Evolutionary conservation across 1,284 basidiomycete genomes (phyloP), one percentile per base, ranked within the genome.

Genomic region (Phellinidium pouzarii): DNA sequence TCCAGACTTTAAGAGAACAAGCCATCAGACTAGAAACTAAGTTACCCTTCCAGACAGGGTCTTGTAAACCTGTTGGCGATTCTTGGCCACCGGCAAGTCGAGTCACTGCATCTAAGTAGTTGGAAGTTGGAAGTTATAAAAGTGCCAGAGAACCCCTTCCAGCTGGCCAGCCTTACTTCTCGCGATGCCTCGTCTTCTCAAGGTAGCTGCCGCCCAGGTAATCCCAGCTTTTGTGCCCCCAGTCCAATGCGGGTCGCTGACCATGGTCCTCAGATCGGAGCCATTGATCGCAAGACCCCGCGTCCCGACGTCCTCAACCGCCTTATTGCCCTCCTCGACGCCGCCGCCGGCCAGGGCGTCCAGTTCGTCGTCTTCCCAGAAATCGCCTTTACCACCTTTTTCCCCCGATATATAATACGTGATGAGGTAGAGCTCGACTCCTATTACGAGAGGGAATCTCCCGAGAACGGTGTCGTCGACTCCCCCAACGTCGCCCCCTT

Each of bases 381-480:
- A 41, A 52, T 40, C 12, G 50, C 56, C 17, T 57, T 57, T 49
- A 57, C 56, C 20, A 57, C 56, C 29, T 57, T 57, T 38, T 57
- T 57, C 48, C 56, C 56, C 22, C 56, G 56, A 3, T 57, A 57
- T 40, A 53, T 57, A 31, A 54, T 57, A 38, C 43, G 34, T 23
- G 53, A 54, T 38, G 36, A 47, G 22, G 31, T 27, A 8, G 56
- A 57, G 29, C 56, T 57, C 22, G 53, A 57, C 25, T 54, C 56
- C 2, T 57, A 25, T 38, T 55, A 44, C 23, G 56, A 57, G 36
- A 23, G 34, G 3, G 56, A 54, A 31, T 48, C 54, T 12, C 22
- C 52, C 12, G 48, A 50, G 36, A 52, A 36, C 22, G 48, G 53
- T 19, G 37, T 48, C 22, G 47, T 48, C 19, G 37, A 48, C 20